Evolutionary conservation across 2,329 filamentous ascomycete species (phyloP).

Genomic region (Colletotrichum zoysiae): DNA sequence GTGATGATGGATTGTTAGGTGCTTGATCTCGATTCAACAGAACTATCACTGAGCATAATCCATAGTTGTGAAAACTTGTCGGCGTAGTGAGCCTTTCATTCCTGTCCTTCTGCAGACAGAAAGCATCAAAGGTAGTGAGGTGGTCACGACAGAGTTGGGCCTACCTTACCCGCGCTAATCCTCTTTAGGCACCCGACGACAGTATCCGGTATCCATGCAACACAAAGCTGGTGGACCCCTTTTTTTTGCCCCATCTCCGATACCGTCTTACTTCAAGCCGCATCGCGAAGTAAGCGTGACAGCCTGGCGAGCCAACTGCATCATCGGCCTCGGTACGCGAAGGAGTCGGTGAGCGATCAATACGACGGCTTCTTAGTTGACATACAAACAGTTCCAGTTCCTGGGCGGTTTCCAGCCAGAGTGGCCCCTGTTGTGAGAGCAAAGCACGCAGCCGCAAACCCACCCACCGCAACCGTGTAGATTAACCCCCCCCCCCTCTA

Average conservation of each 20-base stretch:
- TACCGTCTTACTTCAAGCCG: background rate
- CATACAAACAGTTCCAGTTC: background rate
- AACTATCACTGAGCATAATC: accelerated
- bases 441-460: no score
- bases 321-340: background rate
- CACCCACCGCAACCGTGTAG: background rate
- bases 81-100: background rate
- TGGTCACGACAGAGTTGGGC: background rate
- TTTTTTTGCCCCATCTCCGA: background rate
- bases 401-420: background rate
- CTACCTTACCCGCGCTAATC: background rate
- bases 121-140: background rate
- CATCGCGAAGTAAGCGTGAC: background rate
- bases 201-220: background rate
- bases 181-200: background rate
- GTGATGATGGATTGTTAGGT: no score
- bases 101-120: background rate
- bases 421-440: no score
- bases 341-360: accelerated
- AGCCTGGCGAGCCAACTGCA: background rate
- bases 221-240: background rate
- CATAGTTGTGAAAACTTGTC: background rate
- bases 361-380: background rate
- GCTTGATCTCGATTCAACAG: no score
- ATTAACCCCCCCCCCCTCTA: no score